These are phyloP conservation scores for Salvia rosmarinus DNA, from an alignment of 257 asterid genomes.

Conservation along the genomic window DNA sequence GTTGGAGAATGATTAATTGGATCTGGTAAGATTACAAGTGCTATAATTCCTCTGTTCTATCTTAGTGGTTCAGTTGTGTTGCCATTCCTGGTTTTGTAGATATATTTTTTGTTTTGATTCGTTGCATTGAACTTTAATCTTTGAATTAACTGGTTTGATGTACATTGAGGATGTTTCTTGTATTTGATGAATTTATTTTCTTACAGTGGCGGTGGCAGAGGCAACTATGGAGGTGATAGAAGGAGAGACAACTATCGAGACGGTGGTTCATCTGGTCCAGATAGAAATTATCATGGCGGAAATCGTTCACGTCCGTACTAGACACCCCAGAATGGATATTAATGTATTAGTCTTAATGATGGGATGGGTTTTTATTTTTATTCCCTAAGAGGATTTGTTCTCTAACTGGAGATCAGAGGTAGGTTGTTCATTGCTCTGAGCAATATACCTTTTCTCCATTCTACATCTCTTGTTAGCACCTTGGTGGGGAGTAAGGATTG, in stretches of 20 bases:
- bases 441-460: constrained; percentile 56
- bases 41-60: neutral
- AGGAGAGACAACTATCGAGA: constrained; percentile 87
- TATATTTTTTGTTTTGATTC: neutral
- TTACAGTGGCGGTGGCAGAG: constrained; percentile 89
- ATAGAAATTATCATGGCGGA: constrained; percentile 87
- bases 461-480: constrained; percentile 48
- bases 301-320: constrained; percentile 96
- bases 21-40: neutral
- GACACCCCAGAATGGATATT: constrained; percentile 44
- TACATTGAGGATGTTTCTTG: neutral
- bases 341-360: constrained; percentile 78
- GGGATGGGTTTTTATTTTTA: constrained; percentile 67
- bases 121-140: neutral
- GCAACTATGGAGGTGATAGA: constrained; percentile 84
- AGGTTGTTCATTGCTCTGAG: constrained; percentile 71
- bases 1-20: neutral
- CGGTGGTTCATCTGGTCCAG: constrained; percentile 94
- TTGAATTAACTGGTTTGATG: neutral
- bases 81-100: neutral
- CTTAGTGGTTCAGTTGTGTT: neutral
- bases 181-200: constrained; percentile 37
- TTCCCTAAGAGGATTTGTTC: constrained; percentile 71
- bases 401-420: constrained; percentile 84
- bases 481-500: constrained; percentile 58